Base-by-base conservation (phyloP, 164 flowering plant species). In the Buxus sempervirens region DNA sequence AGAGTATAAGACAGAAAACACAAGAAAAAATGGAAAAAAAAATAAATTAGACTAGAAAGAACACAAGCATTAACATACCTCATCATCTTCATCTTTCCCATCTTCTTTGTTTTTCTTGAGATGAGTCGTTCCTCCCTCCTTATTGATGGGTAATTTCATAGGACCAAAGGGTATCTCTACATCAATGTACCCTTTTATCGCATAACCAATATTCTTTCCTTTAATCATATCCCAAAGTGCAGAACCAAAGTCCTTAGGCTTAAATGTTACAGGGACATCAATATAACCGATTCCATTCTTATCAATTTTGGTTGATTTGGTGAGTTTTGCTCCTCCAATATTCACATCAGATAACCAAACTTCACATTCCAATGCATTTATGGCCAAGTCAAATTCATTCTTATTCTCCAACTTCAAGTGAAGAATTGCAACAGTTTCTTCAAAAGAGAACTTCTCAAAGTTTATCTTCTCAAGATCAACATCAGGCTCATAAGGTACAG, bases 141-240 rank as follows among this genome's bases (percentile, higher is more conserved):
- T 87, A 79, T 58, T 69, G 73, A 90, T 87, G 28, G 96, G 94
- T 53, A 88, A 69, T 73, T 87, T 90, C 94, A 90, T 90, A 9
- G 83, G 80, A 32, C 96, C 94, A 77, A 87, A 90, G 26, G 94
- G 96, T 18, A 92, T 90, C 67, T 87, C 94, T 54, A 83, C 94
- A 70, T 83, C 19, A 27, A 90, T 78, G 70, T 84, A 63, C 24
- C 94, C 96, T 73, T 88, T 88, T 74, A 88, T 86, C 65, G 86
- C 55, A 75, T 87, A 90, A 20, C 94, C 90, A 32, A 90, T 85
- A 28, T 92, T 91, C 72, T 65, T 86, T 53, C 94, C 94, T 75
- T 94, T 78, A 24, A 90, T 90, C 94, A 91, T 86, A 65, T 86
- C 92, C 97, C 94, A 87, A 23, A 91, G 77, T n/a, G 90, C 97